A percentile compares a stretch with the other conserved stretches of the same genome.
Conservation (phyloP, 352 stramenopile genomes). For the Thalassiosira livingstoniorum region DNA sequence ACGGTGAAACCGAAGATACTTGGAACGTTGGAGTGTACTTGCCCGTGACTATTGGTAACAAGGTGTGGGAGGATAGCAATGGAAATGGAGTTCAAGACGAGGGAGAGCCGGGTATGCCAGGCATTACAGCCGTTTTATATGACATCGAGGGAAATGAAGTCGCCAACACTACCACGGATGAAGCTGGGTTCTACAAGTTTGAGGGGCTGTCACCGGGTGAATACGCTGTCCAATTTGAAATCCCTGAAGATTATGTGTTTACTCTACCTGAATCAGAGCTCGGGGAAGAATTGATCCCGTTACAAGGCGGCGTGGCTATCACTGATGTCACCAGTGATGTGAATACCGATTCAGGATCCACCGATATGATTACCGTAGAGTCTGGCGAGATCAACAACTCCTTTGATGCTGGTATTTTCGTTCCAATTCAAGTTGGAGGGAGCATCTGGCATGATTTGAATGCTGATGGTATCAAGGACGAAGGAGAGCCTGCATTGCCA, state of each 20-base stretch:
- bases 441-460: conserved; percentile 64
- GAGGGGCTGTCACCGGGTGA: conserved; percentile 22
- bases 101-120: conserved; percentile 13
- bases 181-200: conserved; percentile 33
- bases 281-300: not conserved
- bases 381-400: conserved; percentile 44
- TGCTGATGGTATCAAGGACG: conserved; percentile 53
- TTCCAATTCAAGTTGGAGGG: conserved; percentile 54
- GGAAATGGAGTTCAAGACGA: conserved; percentile 39
- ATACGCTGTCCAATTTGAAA: conserved; percentile 20
- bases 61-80: conserved; percentile 46
- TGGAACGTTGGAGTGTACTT: conserved; percentile 39
- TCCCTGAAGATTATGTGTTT: conserved; percentile 29
- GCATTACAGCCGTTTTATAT: conserved; percentile 16
- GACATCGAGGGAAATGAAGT: conserved; percentile 10
- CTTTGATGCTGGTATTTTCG: conserved; percentile 59
- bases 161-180: conserved; percentile 4
- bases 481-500: conserved; percentile 38
- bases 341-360: conserved; percentile 44
- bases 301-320: not conserved
- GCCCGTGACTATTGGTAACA: conserved; percentile 36
- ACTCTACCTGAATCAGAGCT: not conserved
- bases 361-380: conserved; percentile 21
- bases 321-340: conserved; percentile 50
- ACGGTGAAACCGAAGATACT: conserved; percentile 22